phyloP scores from a whole-genome alignment of 495 filamentous ascomycete species.

The Penicillium maclennaniae region DNA sequence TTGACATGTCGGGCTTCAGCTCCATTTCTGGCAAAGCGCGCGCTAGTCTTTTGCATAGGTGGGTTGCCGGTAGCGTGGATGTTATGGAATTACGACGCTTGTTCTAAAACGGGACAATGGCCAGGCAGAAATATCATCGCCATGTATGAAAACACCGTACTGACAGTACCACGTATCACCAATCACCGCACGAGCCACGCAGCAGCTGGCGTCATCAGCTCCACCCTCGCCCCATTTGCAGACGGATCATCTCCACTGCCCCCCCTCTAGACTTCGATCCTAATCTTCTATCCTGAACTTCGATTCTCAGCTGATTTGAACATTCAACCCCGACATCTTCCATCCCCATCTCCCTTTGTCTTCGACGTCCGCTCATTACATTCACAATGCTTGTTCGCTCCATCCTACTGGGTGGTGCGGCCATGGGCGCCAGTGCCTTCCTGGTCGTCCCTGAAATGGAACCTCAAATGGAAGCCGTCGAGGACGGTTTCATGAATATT shows the following conservation, averaged over 20 bases:
- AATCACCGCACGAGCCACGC: conserved; percentile 21
- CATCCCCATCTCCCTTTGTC: conserved; percentile 9
- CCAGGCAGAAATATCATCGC: no score
- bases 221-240: conserved; percentile 19
- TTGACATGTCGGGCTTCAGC: background rate
- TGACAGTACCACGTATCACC: no score
- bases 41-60: background rate
- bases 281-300: conserved; percentile 3
- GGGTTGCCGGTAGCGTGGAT: background rate
- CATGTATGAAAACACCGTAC: no score
- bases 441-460: conserved; percentile 44
- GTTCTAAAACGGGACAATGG: no score
- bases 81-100: conserved; percentile 31
- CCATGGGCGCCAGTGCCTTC: conserved; percentile 44
- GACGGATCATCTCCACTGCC: conserved; percentile 17
- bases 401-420: conserved; percentile 37
- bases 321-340: no score
- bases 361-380: conserved; percentile 22
- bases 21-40: background rate
- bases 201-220: conserved; percentile 29
- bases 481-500: conserved; percentile 25
- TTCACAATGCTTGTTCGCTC: conserved; percentile 43
- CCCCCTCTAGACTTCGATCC: conserved; percentile 9
- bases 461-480: conserved; percentile 22
- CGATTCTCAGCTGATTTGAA: background rate